A percentile compares a stretch with the other conserved stretches of the same genome.
Evolutionary conservation across 352 stramenopile genomes (phyloP).

Genomic region (Phytopythium aichiense): DNA sequence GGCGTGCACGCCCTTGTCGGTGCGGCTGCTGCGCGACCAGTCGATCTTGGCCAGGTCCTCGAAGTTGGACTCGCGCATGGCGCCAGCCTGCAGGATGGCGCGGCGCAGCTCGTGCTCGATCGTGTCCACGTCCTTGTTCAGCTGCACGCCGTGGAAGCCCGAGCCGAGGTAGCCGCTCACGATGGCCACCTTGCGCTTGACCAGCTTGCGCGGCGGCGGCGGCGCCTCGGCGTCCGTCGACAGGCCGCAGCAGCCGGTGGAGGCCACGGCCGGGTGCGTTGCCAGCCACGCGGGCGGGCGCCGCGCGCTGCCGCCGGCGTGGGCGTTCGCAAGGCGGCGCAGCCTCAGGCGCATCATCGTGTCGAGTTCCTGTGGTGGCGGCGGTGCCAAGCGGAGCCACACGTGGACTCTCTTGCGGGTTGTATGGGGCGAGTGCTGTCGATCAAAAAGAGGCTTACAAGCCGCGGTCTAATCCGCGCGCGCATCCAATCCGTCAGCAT

Average conservation of each 20-base stretch:
- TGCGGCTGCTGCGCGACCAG: constrained; percentile 87
- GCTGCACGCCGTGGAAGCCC: constrained; percentile 73
- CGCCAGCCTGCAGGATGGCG: constrained; percentile 74
- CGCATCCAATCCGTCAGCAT: not conserved
- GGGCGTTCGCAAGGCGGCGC: not conserved
- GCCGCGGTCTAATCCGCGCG: not conserved
- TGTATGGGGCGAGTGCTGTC: not conserved
- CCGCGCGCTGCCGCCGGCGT: not conserved
- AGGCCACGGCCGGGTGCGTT: constrained; percentile 3
- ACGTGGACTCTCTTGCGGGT: not conserved
- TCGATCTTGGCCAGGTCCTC: constrained; percentile 86
- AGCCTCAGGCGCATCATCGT: constrained; percentile 7
- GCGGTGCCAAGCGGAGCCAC: not conserved
- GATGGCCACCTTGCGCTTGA: constrained; percentile 88
- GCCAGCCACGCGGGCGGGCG: not conserved
- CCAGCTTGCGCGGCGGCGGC: constrained; percentile 21
- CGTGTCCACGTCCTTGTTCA: constrained; percentile 76
- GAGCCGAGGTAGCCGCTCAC: constrained; percentile 82
- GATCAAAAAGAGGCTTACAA: not conserved
- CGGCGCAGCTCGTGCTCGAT: constrained; percentile 81
- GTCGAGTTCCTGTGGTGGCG: not conserved
- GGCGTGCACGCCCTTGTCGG: constrained; percentile 91
- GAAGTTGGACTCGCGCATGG: constrained; percentile 88
- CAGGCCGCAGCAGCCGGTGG: not conserved
- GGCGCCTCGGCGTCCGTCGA: not conserved